Evolutionary conservation across 83 land plant genomes (phyloP).

Genomic region (Picea abies): DNA sequence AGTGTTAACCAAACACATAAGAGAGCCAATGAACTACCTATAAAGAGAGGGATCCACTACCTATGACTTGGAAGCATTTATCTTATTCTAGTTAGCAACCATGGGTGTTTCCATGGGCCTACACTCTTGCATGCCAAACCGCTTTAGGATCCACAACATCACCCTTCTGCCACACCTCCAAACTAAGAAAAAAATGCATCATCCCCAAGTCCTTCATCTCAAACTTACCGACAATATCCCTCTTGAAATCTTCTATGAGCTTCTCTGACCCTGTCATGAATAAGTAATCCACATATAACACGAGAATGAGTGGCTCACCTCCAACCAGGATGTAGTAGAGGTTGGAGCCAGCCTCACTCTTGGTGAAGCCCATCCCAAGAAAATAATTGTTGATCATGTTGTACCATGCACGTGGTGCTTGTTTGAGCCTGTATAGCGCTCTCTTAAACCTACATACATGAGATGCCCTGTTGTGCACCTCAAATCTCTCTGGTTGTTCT

Average conservation of each 20-base stretch:
- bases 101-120: not conserved
- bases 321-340: not conserved
- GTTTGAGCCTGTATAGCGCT: not conserved
- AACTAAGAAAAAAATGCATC: not conserved
- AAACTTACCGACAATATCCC: not conserved
- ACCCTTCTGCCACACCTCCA: no score
- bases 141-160: not conserved
- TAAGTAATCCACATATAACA: not conserved
- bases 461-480: not conserved
- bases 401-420: not conserved
- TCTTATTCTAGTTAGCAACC: not conserved
- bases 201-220: not conserved
- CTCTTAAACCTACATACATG: not conserved
- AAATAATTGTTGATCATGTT: not conserved
- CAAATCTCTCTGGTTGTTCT: no score
- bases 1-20: no score
- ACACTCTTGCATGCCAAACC: not conserved
- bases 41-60: no score
- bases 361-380: no score
- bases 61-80: no score
- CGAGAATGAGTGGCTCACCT: no score
- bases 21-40: no score
- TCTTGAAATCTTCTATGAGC: not conserved
- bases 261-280: not conserved
- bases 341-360: no score